Percentiles rank a stretch among this genome's conserved stretches.
Evolutionary conservation across 257 asterid species (phyloP).

Genomic region (Plantago major): DNA sequence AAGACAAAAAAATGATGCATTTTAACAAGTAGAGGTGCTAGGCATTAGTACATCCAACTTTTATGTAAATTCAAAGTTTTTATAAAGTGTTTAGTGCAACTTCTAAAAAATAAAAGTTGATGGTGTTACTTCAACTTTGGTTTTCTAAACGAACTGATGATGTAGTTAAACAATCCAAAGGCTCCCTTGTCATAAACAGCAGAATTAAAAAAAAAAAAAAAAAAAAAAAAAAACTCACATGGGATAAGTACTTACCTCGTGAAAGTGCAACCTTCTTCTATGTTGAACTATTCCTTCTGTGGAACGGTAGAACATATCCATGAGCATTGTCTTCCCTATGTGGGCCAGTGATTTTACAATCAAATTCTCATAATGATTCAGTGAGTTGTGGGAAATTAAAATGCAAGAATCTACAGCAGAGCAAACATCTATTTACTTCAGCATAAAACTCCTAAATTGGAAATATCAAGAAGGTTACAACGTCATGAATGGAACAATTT

Average conservation of each 20-base stretch:
- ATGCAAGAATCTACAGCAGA: constrained; percentile 23
- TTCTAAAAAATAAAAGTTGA: no score
- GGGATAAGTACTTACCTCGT: constrained; percentile 54
- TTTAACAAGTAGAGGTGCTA: no score
- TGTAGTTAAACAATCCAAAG: neutral
- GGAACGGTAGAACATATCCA: constrained; percentile 91
- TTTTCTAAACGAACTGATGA: no score
- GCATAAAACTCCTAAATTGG: constrained; percentile 13
- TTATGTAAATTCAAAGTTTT: no score
- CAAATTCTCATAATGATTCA: neutral
- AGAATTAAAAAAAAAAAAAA: neutral
- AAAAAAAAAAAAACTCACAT: neutral
- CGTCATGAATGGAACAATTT: constrained; percentile 6
- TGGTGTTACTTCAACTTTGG: no score
- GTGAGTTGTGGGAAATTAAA: constrained; percentile 1
- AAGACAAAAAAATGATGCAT: no score
- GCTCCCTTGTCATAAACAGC: neutral
- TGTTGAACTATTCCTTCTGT: constrained; percentile 85
- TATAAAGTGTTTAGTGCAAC: no score
- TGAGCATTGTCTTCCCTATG: constrained; percentile 97
- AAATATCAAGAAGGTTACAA: constrained; percentile 8
- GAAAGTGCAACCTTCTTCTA: constrained; percentile 90
- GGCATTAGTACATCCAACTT: no score
- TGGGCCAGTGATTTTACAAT: constrained; percentile 31
- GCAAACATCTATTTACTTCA: constrained; percentile 4